Conservation (phyloP, 2,329 filamentous ascomycete species). For the Diaporthe sp. region DNA sequence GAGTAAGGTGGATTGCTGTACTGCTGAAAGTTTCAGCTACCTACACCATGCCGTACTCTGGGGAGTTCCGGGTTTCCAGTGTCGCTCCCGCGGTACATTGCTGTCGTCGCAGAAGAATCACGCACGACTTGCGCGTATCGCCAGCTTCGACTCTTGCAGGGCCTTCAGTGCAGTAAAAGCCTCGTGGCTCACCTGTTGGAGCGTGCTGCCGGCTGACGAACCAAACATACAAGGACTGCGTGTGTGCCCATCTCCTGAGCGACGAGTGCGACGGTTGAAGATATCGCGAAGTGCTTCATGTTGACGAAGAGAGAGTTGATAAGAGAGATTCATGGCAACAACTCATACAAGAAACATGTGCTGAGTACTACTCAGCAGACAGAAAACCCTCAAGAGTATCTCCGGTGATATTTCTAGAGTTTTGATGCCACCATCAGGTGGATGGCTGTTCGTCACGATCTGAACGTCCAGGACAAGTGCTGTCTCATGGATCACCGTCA, state of each 20-base stretch:
- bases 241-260: neutral
- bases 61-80: neutral
- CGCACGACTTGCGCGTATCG: neutral
- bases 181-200: neutral
- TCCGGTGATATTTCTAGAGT: neutral
- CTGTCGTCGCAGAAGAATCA: neutral
- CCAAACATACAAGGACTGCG: slow-evolving; percentile 2
- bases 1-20: neutral
- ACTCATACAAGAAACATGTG: neutral
- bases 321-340: neutral
- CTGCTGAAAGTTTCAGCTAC: neutral
- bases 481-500: neutral
- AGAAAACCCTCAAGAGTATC: no score
- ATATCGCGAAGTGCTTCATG: neutral
- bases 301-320: neutral
- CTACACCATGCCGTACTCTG: neutral
- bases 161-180: neutral
- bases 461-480: neutral
- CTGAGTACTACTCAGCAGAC: neutral
- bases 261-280: neutral
- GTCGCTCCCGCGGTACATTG: neutral
- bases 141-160: neutral
- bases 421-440: neutral
- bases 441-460: neutral
- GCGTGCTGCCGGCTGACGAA: neutral